Evolutionary conservation across 2,329 filamentous ascomycete genomes (phyloP).

Genomic region (Hyphodiscus sp.): DNA sequence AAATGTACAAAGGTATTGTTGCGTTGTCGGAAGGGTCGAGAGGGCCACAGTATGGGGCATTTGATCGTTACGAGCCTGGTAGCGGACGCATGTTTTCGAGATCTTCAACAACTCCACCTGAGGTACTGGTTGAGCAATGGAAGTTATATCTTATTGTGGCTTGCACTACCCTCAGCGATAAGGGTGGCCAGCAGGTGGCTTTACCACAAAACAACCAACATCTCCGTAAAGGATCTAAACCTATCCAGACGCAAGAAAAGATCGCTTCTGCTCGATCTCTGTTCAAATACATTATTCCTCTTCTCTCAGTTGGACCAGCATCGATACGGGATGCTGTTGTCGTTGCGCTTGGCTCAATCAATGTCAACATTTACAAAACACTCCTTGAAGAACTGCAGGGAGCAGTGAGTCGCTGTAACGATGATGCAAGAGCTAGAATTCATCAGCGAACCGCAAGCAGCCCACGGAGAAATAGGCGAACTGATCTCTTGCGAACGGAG

Average conservation of each 20-base stretch:
- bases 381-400: slow-evolving; percentile 85
- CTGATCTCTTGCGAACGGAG: slow-evolving; percentile 83
- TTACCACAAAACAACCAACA: slow-evolving; percentile 61
- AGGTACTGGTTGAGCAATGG: slow-evolving; percentile 93
- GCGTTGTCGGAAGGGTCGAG: slow-evolving; percentile 68
- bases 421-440: slow-evolving; percentile 79
- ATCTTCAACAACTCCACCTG: slow-evolving; percentile 66
- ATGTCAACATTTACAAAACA: slow-evolving; percentile 86
- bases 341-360: slow-evolving; percentile 87
- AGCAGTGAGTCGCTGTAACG: slow-evolving; percentile 77
- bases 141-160: slow-evolving; percentile 96
- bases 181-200: slow-evolving; percentile 58
- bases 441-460: slow-evolving; percentile 83
- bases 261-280: slow-evolving; percentile 83
- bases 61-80: slow-evolving; percentile 40
- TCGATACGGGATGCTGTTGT: slow-evolving; percentile 88
- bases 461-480: slow-evolving; percentile 72
- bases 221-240: slow-evolving; percentile 73
- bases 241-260: slow-evolving; percentile 61
- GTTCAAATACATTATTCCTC: slow-evolving; percentile 85
- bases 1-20: slow-evolving; percentile 84
- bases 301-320: slow-evolving; percentile 72
- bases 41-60: slow-evolving; percentile 55
- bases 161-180: slow-evolving; percentile 86
- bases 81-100: slow-evolving; percentile 40